These are phyloP conservation scores for Ogataea nitratoaversa DNA, from an alignment of 805 yeast genomes.

Conservation along the genomic window DNA sequence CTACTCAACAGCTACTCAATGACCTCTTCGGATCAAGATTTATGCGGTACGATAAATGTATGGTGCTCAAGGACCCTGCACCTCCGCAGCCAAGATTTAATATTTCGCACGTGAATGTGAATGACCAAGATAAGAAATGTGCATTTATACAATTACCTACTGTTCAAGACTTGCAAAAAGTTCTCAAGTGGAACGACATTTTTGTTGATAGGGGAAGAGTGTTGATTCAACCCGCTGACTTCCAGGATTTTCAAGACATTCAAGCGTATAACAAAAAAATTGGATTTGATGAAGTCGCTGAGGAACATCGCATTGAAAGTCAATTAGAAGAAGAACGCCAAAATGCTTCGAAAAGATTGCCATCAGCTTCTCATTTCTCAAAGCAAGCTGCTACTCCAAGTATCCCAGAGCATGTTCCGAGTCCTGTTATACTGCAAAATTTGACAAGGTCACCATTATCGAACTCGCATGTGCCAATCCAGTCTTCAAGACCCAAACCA, in stretches of 20 bases:
- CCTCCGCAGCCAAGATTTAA: conserved; percentile 33
- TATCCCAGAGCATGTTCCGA: too few species aligned
- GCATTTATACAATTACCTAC: conserved; percentile 59
- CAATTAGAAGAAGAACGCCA: background rate
- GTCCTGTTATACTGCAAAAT: too few species aligned
- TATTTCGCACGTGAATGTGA: conserved; percentile 34
- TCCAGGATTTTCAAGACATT: conserved; percentile 36
- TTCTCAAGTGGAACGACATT: conserved; percentile 60
- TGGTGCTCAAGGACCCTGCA: conserved; percentile 41
- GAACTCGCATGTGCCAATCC: background rate
- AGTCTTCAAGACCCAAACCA: conserved; percentile 29
- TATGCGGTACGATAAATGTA: conserved; percentile 53
- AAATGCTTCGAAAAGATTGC: too few species aligned
- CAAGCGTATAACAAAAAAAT: conserved; percentile 23
- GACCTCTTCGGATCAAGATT: conserved; percentile 63
- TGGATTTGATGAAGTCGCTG: conserved; percentile 26
- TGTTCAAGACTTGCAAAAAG: conserved; percentile 50
- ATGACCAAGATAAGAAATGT: conserved; percentile 44
- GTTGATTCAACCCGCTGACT: conserved; percentile 33
- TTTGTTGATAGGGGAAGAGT: conserved; percentile 34
- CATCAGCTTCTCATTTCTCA: too few species aligned
- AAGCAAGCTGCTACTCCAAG: too few species aligned
- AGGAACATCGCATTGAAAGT: conserved; percentile 17
- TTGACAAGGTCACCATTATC: background rate
- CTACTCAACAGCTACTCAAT: conserved; percentile 46